Evolutionary conservation across 1,284 basidiomycete species (phyloP).

Genomic region (Phellopilus nigrolimitatus): DNA sequence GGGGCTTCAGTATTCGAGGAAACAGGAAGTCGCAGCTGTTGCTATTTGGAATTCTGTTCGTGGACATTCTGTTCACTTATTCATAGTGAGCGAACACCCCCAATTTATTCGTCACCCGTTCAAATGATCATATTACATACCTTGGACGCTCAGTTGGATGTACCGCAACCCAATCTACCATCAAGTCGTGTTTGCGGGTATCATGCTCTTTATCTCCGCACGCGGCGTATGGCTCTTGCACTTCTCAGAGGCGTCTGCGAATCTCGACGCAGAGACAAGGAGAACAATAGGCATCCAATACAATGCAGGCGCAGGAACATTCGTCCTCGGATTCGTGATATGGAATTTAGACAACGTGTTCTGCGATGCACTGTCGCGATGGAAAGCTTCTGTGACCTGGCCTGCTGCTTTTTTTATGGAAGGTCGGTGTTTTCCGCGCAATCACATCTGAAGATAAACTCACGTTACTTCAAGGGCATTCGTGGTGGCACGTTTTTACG

Average conservation of each 20-base stretch:
- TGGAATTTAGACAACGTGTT: constrained; percentile 74
- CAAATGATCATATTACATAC: neutral
- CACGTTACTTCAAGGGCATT: constrained; percentile 42
- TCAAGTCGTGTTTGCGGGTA: constrained; percentile 53
- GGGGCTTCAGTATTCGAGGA: constrained; percentile 36
- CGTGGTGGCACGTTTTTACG: constrained; percentile 72
- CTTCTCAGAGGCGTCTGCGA: constrained; percentile 35
- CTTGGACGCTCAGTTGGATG: constrained; percentile 35
- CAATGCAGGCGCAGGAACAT: constrained; percentile 42
- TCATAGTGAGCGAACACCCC: constrained; percentile 49
- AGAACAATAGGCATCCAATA: constrained; percentile 39
- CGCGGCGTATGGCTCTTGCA: constrained; percentile 49
- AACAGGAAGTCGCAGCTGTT: constrained; percentile 33
- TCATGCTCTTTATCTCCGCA: constrained; percentile 41
- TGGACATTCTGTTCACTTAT: constrained; percentile 56
- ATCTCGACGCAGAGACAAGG: constrained; percentile 42
- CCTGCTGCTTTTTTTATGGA: constrained; percentile 61
- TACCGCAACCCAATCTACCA: constrained; percentile 66
- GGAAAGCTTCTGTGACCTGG: constrained; percentile 56
- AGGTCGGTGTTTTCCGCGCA: constrained; percentile 33
- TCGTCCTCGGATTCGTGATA: constrained; percentile 54
- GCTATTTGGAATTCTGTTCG: constrained; percentile 33
- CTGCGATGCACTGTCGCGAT: constrained; percentile 47
- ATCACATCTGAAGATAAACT: neutral
- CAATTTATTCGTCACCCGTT: neutral